Conservation (phyloP, 768 basidiomycete species). For the Porphyrellus cyaneotinctus region DNA sequence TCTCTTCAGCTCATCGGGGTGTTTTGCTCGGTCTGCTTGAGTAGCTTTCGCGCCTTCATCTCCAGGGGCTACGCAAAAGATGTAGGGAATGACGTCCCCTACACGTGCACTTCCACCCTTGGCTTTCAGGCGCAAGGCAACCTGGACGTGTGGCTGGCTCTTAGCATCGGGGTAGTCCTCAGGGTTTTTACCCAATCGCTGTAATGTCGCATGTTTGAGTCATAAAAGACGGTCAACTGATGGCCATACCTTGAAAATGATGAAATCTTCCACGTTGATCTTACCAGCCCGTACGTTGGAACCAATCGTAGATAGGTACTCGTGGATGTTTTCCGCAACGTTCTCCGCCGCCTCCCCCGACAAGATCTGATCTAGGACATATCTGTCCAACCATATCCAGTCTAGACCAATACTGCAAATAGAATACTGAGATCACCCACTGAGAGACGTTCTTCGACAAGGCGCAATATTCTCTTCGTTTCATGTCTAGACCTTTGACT, state of each 20-base stretch:
- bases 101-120: conserved; percentile 74
- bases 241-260: conserved; percentile 77
- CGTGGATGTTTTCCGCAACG: conserved; percentile 89
- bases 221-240: background rate
- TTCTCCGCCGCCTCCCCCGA: conserved; percentile 88
- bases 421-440: conserved; percentile 43
- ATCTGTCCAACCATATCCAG: conserved; percentile 45
- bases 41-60: conserved; percentile 65
- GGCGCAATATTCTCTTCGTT: conserved; percentile 90
- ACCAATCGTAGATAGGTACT: conserved; percentile 77
- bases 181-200: conserved; percentile 95
- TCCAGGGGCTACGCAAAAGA: conserved; percentile 82
- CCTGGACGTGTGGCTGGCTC: conserved; percentile 94
- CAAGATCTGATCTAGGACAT: conserved; percentile 84
- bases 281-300: conserved; percentile 74
- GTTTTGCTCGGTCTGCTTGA: conserved; percentile 87
- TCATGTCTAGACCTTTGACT: conserved; percentile 98
- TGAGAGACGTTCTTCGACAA: conserved; percentile 91
- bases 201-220: background rate
- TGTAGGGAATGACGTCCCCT: conserved; percentile 94
- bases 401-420: background rate
- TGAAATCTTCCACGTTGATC: conserved; percentile 87
- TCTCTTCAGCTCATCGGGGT: conserved; percentile 87
- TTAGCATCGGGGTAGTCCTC: conserved; percentile 97
- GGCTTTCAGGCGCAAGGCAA: conserved; percentile 85